phyloP scores from a whole-genome alignment of 768 basidiomycete genomes.

The Boletus rufocinnamomeus region DNA sequence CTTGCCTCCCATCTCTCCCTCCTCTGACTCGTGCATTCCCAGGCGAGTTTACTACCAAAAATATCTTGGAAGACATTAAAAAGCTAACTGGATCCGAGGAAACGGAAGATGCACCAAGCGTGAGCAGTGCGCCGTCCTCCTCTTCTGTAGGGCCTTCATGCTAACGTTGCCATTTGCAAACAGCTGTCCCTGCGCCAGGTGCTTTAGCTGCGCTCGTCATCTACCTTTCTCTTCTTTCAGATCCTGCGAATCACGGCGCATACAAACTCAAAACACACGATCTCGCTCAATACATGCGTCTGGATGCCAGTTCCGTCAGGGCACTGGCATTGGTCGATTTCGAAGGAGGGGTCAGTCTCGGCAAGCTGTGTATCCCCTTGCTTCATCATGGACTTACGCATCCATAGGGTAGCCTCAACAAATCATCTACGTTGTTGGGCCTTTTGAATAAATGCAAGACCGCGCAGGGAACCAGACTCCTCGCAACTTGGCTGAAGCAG shows the following conservation, averaged over 20 bases:
- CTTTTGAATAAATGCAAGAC: constrained; percentile 96
- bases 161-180: constrained; percentile 27
- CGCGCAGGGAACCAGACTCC: constrained; percentile 83
- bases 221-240: constrained; percentile 79
- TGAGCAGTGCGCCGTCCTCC: constrained; percentile 9
- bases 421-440: constrained; percentile 86
- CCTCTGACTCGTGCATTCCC: background rate
- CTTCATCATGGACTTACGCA: background rate
- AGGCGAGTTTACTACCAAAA: constrained; percentile 87
- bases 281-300: constrained; percentile 90
- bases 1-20: background rate
- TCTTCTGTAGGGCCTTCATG: background rate
- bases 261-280: constrained; percentile 87
- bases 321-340: constrained; percentile 85
- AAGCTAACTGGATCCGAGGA: constrained; percentile 37
- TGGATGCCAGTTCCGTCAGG: constrained; percentile 92
- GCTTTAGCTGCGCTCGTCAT: constrained; percentile 79
- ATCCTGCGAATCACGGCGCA: constrained; percentile 74
- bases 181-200: constrained; percentile 72
- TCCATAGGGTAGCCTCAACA: constrained; percentile 57
- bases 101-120: constrained; percentile 19
- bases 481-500: constrained; percentile 94
- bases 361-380: background rate
- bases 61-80: constrained; percentile 76
- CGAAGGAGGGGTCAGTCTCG: constrained; percentile 42